Conservation (phyloP, 2,329 filamentous ascomycete genomes). For the Magnaporthiopsis rhizophila region DNA sequence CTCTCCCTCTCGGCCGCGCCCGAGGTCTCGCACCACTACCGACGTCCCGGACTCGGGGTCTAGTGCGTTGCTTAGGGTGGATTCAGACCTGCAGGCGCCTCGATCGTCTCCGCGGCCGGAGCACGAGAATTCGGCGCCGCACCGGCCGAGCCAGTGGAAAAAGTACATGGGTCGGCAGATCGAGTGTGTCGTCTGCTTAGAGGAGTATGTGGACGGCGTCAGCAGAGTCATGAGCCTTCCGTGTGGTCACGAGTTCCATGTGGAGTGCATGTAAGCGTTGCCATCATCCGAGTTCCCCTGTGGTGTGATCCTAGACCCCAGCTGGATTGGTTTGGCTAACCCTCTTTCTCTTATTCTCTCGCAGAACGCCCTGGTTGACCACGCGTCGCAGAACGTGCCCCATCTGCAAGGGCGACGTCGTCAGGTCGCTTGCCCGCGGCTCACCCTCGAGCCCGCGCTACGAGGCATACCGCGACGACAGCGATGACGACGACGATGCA, state of each 20-base stretch:
- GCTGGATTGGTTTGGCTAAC: neutral
- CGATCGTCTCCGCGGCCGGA: conserved; percentile 24
- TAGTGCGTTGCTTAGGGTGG: conserved; percentile 28
- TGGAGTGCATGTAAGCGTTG: conserved; percentile 85
- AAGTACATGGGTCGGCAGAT: conserved; percentile 62
- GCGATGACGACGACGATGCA: conserved; percentile 33
- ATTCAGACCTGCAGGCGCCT: conserved; percentile 31
- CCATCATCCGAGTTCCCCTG: neutral
- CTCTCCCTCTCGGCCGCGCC: conserved; percentile 36
- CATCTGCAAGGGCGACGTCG: conserved; percentile 97
- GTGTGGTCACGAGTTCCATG: conserved; percentile 97
- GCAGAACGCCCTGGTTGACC: conserved; percentile 90
- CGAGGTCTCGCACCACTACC: conserved; percentile 58
- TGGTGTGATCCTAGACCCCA: neutral
- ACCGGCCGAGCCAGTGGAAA: conserved; percentile 49
- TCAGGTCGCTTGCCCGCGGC: conserved; percentile 55
- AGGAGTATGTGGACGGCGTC: conserved; percentile 92
- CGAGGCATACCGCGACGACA: conserved; percentile 47
- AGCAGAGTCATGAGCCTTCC: conserved; percentile 95
- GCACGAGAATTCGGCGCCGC: conserved; percentile 39
- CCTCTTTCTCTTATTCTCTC: conserved; percentile 1
- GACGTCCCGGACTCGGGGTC: conserved; percentile 46
- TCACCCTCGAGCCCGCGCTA: conserved; percentile 43
- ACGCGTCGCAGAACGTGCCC: conserved; percentile 94
- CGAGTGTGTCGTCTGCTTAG: conserved; percentile 93